Percentiles rank a stretch among this genome's conserved stretches.
phyloP scores from a whole-genome alignment of 805 yeast genomes.

The Barnettozyma vustinii region DNA sequence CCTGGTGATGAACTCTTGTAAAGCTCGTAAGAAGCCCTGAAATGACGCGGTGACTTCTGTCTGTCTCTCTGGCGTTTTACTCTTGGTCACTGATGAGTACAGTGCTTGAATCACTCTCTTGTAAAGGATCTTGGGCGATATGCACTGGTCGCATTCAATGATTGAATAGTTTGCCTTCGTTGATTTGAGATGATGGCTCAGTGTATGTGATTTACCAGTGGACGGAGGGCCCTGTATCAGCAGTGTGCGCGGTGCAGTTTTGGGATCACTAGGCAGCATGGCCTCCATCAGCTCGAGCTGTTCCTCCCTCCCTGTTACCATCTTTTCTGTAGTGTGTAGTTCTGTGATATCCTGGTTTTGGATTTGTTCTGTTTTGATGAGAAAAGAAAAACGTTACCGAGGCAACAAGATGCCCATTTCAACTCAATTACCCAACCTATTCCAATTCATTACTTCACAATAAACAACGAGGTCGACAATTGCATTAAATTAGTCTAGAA shows the following conservation, averaged over 20 bases:
- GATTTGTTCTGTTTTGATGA: not conserved
- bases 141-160: conserved; percentile 24
- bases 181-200: conserved; percentile 9
- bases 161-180: conserved; percentile 12
- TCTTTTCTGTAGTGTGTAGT: not conserved
- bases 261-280: conserved; percentile 9
- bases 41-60: conserved; percentile 15
- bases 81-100: conserved; percentile 6
- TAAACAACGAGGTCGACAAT: no score
- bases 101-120: conserved; percentile 14
- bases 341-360: not conserved
- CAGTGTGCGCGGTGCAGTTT: conserved; percentile 8
- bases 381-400: no score
- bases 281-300: conserved; percentile 15
- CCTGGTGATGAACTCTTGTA: conserved; percentile 11
- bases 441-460: no score
- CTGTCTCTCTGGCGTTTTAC: conserved; percentile 7
- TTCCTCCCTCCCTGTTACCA: conserved; percentile 13
- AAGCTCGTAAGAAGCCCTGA: conserved; percentile 18
- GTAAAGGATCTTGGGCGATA: conserved; percentile 21
- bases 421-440: no score
- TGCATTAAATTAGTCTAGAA: conserved; percentile 14
- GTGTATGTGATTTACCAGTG: conserved; percentile 21
- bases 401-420: no score
- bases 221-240: conserved; percentile 19